A percentile compares a stretch with the other conserved stretches of the same genome.
These are phyloP conservation scores for Nicotiana tabacum DNA, from an alignment of 257 asterid genomes.

Conservation along the genomic window DNA sequence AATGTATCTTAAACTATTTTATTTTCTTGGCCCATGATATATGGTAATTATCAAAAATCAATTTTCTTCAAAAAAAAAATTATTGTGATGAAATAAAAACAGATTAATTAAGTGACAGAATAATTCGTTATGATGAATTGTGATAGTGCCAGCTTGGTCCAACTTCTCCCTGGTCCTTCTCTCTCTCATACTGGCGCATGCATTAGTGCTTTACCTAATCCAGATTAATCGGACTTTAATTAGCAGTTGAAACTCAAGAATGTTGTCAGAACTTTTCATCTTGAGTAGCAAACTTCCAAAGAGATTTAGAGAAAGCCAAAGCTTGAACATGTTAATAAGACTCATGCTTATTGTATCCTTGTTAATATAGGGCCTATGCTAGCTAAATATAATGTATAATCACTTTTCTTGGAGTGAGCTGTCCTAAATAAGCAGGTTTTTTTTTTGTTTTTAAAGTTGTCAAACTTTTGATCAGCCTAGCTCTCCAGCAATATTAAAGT, in stretches of 20 bases:
- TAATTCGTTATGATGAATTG: neutral
- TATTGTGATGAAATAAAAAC: too few relatives aligned
- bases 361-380: neutral
- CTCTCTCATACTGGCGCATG: neutral
- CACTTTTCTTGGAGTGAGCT: neutral
- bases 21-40: neutral
- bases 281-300: neutral
- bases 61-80: neutral
- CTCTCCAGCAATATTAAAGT: neutral
- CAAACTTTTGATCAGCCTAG: too few relatives aligned
- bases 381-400: neutral
- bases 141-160: neutral
- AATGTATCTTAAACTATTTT: neutral
- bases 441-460: neutral
- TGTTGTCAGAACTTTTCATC: neutral
- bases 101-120: neutral
- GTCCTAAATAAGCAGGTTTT: neutral
- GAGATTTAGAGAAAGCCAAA: neutral
- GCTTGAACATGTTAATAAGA: neutral
- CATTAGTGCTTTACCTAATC: neutral
- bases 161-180: neutral
- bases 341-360: neutral
- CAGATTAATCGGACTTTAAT: neutral
- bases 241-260: neutral
- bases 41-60: neutral